Evolutionary conservation across 306 rosid species (phyloP).

Genomic region (Senna siamea): DNA sequence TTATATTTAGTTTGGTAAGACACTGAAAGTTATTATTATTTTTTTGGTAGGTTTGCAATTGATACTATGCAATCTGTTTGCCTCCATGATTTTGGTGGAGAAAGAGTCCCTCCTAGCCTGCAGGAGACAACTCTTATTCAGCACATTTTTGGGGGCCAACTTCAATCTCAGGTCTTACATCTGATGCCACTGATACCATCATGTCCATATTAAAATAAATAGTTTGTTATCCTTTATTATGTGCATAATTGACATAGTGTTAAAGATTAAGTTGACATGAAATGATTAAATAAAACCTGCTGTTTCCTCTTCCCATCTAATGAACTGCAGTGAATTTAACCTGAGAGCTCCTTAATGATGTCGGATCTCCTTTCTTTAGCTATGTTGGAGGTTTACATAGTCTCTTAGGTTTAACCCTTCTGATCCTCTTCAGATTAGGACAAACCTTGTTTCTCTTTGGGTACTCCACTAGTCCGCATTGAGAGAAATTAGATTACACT

Average conservation of each 20-base stretch:
- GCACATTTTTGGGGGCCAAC: conserved; percentile 89
- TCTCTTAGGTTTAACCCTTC: not conserved
- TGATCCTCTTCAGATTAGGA: conserved; percentile 18
- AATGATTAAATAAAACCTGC: not conserved
- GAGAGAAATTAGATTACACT: conserved; percentile 5
- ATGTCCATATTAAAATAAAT: conserved; percentile 23
- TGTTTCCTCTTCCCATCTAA: conserved; percentile 6
- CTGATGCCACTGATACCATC: conserved; percentile 20
- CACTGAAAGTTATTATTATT: not conserved
- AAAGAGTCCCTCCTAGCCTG: conserved; percentile 66
- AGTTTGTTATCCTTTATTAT: conserved; percentile 2
- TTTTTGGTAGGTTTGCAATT: conserved; percentile 73
- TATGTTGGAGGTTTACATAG: conserved; percentile 12
- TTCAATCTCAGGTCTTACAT: conserved; percentile 86
- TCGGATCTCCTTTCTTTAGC: not conserved
- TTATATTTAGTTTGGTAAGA: conserved; percentile 24
- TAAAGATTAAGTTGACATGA: conserved; percentile 23
- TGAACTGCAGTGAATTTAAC: conserved; percentile 17
- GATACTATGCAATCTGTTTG: conserved; percentile 94
- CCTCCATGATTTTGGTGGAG: conserved; percentile 97
- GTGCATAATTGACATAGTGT: not conserved
- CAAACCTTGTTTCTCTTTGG: no score
- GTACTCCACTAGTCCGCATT: not conserved
- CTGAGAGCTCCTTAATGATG: conserved; percentile 9
- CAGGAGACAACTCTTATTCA: conserved; percentile 93